Base-by-base conservation (phyloP, 148 eudicot species). In the Cornus florida region DNA sequence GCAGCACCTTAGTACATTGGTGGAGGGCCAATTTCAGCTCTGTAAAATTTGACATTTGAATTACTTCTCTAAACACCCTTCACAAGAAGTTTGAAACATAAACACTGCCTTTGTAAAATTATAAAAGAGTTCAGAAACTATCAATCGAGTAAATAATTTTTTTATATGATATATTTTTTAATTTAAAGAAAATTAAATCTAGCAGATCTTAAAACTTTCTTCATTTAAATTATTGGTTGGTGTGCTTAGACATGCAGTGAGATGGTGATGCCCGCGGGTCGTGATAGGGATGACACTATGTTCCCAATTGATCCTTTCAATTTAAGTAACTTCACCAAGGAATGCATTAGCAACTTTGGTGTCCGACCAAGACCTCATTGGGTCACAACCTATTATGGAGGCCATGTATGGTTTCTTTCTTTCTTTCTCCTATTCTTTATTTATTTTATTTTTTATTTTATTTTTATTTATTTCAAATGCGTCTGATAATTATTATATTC, bases 251-350 rank as follows among this genome's bases (percentile, higher is more conserved):
- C 71, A 3, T 84, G 90, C 39, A 87, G 83, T 65, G 90, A 87
- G 56, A 78, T 85, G 86, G 86, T 86, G 75, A 83, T 84, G 57
- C 89, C 89, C 20, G 64, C 82, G 31, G 89, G 89, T 16, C 35
- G 67, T 20, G 85, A 81, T 1, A 67, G 24, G 24, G 80, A 84
- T 17, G 83, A 82, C 35, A 75, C 84, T 0, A 84, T 87, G 84
- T 82, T 82, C 68, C 84, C 80, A 57, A 20, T 77, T 8, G 24
- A 28, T 7, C 78, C 78, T 23, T 76, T 67, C 23, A 20, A 76
- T 76, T 20, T 67, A 31, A 53, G 12, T 1, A 14, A 67, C 16
- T 62, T 35, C 62, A 66, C 22, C 38, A 46, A 43, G 41, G 60
- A 46, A 5, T 76, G 78, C 35, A 16, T 66, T 32, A 32, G 28